These are phyloP conservation scores for Liriodendron chinense DNA, from an alignment of 164 flowering plant genomes.

Conservation along the genomic window DNA sequence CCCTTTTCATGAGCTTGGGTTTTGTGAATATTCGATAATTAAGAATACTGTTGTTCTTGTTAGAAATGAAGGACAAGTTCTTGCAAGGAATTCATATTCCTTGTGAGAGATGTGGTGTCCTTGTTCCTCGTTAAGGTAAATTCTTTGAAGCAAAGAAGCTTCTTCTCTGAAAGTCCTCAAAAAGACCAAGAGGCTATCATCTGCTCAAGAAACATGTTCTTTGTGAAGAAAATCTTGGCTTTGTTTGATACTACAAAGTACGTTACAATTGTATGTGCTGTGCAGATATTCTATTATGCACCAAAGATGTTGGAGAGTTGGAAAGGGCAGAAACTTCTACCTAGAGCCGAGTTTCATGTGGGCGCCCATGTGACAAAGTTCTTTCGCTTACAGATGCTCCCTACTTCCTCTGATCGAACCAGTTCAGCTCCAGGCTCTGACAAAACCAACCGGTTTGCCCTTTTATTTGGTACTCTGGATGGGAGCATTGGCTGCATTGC, in stretches of 20 bases:
- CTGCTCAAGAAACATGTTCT: background rate
- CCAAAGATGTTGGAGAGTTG: constrained; percentile 94
- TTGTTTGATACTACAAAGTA: background rate
- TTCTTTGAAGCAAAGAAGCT: background rate
- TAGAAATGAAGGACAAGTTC: background rate
- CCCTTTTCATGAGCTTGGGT: too few relatives aligned
- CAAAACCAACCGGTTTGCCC: constrained; percentile 89
- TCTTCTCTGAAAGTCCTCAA: background rate
- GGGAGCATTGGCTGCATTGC: constrained; percentile 96
- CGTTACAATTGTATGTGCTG: background rate
- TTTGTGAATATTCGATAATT: too few relatives aligned
- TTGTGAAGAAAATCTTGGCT: background rate
- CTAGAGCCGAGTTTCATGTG: constrained; percentile 95
- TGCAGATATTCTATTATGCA: constrained; percentile 92
- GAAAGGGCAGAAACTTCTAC: constrained; percentile 98
- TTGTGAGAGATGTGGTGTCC: background rate
- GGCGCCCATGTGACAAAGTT: constrained; percentile 93
- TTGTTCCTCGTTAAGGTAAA: background rate
- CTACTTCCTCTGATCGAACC: constrained; percentile 57
- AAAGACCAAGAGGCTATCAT: background rate
- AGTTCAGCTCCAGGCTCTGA: constrained; percentile 52
- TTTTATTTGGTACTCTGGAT: constrained; percentile 87
- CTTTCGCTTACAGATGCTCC: constrained; percentile 86
- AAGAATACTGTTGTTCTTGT: too few relatives aligned
- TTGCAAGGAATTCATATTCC: background rate